These are phyloP conservation scores for Peniophora sp. DNA, from an alignment of 1,284 basidiomycete genomes.

Conservation along the genomic window DNA sequence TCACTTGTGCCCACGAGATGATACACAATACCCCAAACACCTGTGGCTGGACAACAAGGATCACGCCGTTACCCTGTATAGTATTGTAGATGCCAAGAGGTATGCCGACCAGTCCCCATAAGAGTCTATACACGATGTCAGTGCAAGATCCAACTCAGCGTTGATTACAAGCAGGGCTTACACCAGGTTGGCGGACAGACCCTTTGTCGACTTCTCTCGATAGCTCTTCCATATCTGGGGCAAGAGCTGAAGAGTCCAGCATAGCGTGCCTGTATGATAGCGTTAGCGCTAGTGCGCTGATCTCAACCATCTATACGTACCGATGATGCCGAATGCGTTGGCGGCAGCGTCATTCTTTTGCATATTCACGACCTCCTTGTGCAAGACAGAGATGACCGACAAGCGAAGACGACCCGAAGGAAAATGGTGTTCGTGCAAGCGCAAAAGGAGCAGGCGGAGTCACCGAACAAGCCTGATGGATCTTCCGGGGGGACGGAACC, in stretches of 20 bases:
- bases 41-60: constrained; percentile 72
- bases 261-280: constrained; percentile 43
- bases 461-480: not conserved
- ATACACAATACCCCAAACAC: constrained; percentile 56
- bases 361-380: constrained; percentile 8
- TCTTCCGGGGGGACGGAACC: not conserved
- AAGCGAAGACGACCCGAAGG: no score
- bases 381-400: no score
- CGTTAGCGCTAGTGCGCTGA: not conserved
- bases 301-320: constrained; percentile 20
- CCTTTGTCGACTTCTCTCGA: constrained; percentile 64
- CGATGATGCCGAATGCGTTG: constrained; percentile 38
- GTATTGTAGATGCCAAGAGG: constrained; percentile 70
- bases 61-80: constrained; percentile 63
- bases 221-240: constrained; percentile 76
- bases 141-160: no score
- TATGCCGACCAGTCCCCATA: constrained; percentile 58
- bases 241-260: constrained; percentile 63
- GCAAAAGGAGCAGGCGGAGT: no score
- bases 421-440: no score
- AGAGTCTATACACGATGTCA: constrained; percentile 34
- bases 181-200: constrained; percentile 68
- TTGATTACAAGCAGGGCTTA: constrained; percentile 15
- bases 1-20: constrained; percentile 59
- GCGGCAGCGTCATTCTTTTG: constrained; percentile 23